Conservation (phyloP, 805 yeast genomes). For the Cyberlindnera maritima region DNA sequence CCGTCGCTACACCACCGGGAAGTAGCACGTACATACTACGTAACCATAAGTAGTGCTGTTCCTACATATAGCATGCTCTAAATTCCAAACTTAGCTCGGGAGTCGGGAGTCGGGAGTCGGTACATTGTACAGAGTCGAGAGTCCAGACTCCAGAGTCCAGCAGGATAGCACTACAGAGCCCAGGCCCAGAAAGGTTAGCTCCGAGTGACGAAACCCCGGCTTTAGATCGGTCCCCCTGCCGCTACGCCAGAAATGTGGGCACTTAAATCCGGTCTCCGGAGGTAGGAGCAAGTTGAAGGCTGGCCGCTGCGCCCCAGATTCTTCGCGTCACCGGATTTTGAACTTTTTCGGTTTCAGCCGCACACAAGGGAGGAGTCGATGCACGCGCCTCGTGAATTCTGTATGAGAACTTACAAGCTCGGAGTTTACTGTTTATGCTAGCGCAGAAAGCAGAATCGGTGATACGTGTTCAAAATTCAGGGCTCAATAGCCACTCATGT, state of each 20-base stretch:
- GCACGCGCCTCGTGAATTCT: background rate
- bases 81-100: background rate
- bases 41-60: too few relatives aligned
- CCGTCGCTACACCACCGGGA: background rate
- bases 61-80: background rate
- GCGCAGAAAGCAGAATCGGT: background rate
- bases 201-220: background rate
- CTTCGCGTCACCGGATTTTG: too few relatives aligned
- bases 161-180: too few relatives aligned
- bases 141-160: too few relatives aligned
- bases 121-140: too few relatives aligned
- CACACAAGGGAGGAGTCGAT: background rate
- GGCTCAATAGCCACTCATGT: too few relatives aligned
- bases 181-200: background rate
- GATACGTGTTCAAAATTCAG: background rate
- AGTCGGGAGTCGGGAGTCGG: too few relatives aligned
- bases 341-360: background rate
- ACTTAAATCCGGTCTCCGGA: constrained; percentile 1
- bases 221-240: too few relatives aligned
- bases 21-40: too few relatives aligned
- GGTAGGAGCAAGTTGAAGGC: background rate
- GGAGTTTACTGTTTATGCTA: too few relatives aligned
- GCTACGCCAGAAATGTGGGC: background rate
- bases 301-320: background rate
- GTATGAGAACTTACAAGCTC: background rate